These are phyloP conservation scores for Russula compacta DNA, from an alignment of 768 basidiomycete genomes.

Conservation along the genomic window DNA sequence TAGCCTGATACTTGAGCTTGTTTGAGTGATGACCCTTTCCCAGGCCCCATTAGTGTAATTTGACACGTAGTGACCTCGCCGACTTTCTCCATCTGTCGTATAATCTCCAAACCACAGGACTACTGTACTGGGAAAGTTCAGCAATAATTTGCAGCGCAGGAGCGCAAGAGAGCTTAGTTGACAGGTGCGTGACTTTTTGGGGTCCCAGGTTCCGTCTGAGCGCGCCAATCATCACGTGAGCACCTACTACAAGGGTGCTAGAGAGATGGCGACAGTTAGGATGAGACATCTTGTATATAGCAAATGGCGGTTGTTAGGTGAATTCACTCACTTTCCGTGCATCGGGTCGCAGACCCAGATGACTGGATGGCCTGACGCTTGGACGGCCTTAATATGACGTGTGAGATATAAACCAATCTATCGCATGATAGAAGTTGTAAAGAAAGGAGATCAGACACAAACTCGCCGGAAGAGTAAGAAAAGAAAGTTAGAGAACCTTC, in stretches of 20 bases:
- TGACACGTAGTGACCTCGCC: not conserved
- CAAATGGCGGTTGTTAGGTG: too few species aligned
- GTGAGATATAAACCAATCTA: slow-evolving; percentile 74
- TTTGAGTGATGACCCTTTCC: not conserved
- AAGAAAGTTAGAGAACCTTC: slow-evolving; percentile 42
- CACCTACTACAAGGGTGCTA: not conserved
- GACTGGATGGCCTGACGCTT: slow-evolving; percentile 73
- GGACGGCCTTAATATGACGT: slow-evolving; percentile 74
- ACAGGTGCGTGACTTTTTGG: not conserved
- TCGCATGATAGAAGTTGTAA: not conserved
- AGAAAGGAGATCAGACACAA: not conserved
- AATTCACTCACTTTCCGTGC: slow-evolving; percentile 97
- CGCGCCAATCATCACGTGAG: slow-evolving; percentile 9
- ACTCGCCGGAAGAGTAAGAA: not conserved
- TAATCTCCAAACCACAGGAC: not conserved
- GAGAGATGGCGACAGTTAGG: too few species aligned
- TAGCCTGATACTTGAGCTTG: not conserved
- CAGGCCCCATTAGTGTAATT: not conserved
- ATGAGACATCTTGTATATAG: too few species aligned
- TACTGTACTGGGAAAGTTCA: not conserved
- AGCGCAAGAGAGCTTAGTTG: slow-evolving; percentile 1
- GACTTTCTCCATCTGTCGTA: not conserved
- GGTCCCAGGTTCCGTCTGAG: not conserved
- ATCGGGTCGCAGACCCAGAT: slow-evolving; percentile 96
- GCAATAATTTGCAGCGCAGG: not conserved